These are phyloP conservation scores for Schizonepeta tenuifolia DNA, from an alignment of 257 asterid genomes.

Conservation along the genomic window DNA sequence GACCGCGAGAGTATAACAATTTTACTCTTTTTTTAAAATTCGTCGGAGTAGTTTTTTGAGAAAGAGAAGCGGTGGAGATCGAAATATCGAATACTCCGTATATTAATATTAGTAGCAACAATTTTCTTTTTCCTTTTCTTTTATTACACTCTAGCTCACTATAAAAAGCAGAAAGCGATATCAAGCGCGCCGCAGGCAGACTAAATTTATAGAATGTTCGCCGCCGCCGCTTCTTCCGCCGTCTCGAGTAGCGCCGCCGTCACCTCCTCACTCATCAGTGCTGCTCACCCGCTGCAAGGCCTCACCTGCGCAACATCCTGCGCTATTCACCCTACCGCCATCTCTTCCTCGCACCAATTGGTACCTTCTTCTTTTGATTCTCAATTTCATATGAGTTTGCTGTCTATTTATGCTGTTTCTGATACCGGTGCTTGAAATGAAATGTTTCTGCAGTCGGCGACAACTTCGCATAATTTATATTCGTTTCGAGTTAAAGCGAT, in stretches of 20 bases:
- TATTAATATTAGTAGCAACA: too few relatives aligned
- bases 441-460: slow-evolving; percentile 29
- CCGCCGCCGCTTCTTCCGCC: slow-evolving; percentile 34
- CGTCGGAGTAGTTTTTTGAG: too few relatives aligned
- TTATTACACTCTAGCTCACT: too few relatives aligned
- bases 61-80: too few relatives aligned
- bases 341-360: slow-evolving; percentile 35
- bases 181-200: slow-evolving; percentile 2
- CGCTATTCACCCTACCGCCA: slow-evolving; percentile 30
- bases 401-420: background rate
- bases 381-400: background rate
- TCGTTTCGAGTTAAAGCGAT: slow-evolving; percentile 63
- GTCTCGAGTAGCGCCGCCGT: slow-evolving; percentile 37
- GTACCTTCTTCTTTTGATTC: slow-evolving; percentile 29
- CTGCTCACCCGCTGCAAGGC: slow-evolving; percentile 29
- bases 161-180: too few relatives aligned
- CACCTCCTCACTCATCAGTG: slow-evolving; percentile 33
- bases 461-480: slow-evolving; percentile 37
- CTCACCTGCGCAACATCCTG: slow-evolving; percentile 15
- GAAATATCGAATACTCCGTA: too few relatives aligned
- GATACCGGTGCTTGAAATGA: background rate
- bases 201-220: slow-evolving; percentile 30
- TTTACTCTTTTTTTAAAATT: too few relatives aligned
- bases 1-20: too few relatives aligned
- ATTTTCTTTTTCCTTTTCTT: too few relatives aligned